A percentile compares a stretch with the other conserved stretches of the same genome.
Evolutionary conservation across 371 early-diverging fungal species (phyloP).

Genomic region (Coemansia sp.): DNA sequence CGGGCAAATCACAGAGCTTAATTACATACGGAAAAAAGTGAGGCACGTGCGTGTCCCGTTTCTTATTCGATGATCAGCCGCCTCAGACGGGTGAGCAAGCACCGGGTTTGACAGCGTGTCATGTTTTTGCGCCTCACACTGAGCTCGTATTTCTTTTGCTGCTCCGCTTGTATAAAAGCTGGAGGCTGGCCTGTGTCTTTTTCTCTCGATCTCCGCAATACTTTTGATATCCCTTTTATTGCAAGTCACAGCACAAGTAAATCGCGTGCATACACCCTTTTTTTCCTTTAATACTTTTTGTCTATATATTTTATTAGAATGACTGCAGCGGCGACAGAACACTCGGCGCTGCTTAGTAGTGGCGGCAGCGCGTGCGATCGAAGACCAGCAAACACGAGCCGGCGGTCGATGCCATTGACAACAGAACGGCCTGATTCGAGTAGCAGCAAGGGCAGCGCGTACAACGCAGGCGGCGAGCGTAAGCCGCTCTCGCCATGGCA

Average conservation of each 20-base stretch:
- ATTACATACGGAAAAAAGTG: neutral
- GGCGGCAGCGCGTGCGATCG: neutral
- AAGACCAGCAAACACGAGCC: slow-evolving; percentile 10
- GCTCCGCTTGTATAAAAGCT: neutral
- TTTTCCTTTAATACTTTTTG: neutral
- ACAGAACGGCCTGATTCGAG: neutral
- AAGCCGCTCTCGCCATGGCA: slow-evolving; percentile 30
- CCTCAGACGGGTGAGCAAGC: neutral
- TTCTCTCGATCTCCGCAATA: slow-evolving; percentile 5
- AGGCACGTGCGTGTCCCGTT: slow-evolving; percentile 5
- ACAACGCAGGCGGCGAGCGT: slow-evolving; percentile 10
- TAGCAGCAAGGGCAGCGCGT: slow-evolving; percentile 9
- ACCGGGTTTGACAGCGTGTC: slow-evolving; percentile 5
- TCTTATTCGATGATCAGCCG: slow-evolving; percentile 4
- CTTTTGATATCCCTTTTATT: neutral
- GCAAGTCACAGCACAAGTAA: neutral
- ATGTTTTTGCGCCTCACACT: neutral
- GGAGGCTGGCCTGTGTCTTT: neutral
- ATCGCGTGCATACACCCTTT: neutral
- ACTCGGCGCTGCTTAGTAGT: slow-evolving; percentile 17
- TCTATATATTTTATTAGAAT: neutral
- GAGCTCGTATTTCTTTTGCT: neutral
- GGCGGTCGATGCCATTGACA: neutral
- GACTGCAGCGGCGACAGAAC: neutral
- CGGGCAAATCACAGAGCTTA: slow-evolving; percentile 9